Percentiles rank a stretch among this genome's conserved stretches.
These are phyloP conservation scores for Farysia itapuensis DNA, from an alignment of 1,284 basidiomycete species.

Conservation along the genomic window DNA sequence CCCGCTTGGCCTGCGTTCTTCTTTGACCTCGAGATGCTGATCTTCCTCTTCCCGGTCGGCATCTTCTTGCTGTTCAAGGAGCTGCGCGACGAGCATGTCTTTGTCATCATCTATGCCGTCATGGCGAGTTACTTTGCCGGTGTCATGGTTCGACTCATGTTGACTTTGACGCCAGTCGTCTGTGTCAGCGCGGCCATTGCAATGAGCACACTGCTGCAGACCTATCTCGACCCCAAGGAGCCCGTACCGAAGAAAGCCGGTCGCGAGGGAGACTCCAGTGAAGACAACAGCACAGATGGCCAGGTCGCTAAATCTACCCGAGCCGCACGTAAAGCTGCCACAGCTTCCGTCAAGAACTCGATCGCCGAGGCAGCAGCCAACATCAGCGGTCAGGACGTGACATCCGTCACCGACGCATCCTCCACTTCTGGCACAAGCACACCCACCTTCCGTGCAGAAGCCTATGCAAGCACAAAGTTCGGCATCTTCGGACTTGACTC, in stretches of 20 bases:
- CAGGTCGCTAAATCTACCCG: slow-evolving; percentile 59
- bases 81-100: slow-evolving; percentile 93
- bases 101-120: slow-evolving; percentile 96
- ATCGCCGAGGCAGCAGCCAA: not conserved
- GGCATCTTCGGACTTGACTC: slow-evolving; percentile 86
- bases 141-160: slow-evolving; percentile 96
- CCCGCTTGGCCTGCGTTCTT: slow-evolving; percentile 99
- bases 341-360: not conserved
- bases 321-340: slow-evolving; percentile 45
- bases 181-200: slow-evolving; percentile 90
- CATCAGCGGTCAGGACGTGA: not conserved
- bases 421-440: slow-evolving; percentile 4
- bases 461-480: slow-evolving; percentile 46
- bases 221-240: slow-evolving; percentile 73
- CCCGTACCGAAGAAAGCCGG: slow-evolving; percentile 62
- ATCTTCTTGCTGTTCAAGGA: slow-evolving; percentile 90
- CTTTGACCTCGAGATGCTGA: slow-evolving; percentile 96
- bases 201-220: slow-evolving; percentile 82
- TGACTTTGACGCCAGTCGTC: slow-evolving; percentile 86
- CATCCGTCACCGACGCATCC: not conserved
- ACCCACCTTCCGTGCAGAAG: slow-evolving; percentile 13
- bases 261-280: not conserved
- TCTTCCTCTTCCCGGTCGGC: slow-evolving; percentile 96
- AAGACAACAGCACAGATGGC: slow-evolving; percentile 16
- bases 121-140: slow-evolving; percentile 98